Evolutionary conservation across 2,329 filamentous ascomycete genomes (phyloP).

Genomic region (Aaosphaeria arxii): DNA sequence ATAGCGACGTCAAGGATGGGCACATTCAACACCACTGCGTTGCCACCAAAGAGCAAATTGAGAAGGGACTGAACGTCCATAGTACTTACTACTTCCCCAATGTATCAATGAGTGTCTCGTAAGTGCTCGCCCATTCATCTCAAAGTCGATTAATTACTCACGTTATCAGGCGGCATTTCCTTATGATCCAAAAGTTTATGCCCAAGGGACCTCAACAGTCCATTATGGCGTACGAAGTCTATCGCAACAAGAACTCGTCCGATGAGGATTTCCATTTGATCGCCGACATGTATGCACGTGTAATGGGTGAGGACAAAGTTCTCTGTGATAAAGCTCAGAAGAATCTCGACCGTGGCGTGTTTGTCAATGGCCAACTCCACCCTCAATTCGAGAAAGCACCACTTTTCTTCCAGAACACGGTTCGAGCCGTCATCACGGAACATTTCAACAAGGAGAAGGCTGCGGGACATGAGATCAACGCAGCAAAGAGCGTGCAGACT

Average conservation of each 20-base stretch:
- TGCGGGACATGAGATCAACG: constrained; percentile 51
- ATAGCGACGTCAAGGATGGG: constrained; percentile 24
- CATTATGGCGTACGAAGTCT: constrained; percentile 62
- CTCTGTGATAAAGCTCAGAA: constrained; percentile 59
- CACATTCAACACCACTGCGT: constrained; percentile 32
- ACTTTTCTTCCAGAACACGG: constrained; percentile 54
- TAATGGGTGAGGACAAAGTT: constrained; percentile 64
- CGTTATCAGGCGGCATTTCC: constrained; percentile 45
- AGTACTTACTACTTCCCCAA: constrained; percentile 31
- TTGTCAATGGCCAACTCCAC: constrained; percentile 62
- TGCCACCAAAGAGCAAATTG: constrained; percentile 7
- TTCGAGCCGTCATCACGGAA: constrained; percentile 48
- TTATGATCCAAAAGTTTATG: constrained; percentile 63
- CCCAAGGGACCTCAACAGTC: constrained; percentile 51
- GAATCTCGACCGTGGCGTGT: constrained; percentile 61
- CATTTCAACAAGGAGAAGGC: constrained; percentile 49
- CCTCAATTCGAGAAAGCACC: constrained; percentile 59
- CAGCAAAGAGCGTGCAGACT: constrained; percentile 40
- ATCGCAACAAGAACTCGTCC: constrained; percentile 57
- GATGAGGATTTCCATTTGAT: constrained; percentile 58
- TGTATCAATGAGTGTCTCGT: constrained; percentile 28
- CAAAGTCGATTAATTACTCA: neutral
- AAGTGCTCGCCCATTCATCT: constrained; percentile 3
- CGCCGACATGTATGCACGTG: constrained; percentile 59
- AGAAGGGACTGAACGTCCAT: constrained; percentile 20